Evolutionary conservation across 495 filamentous ascomycete genomes (phyloP).

Genomic region (Articulospora tetracladia): DNA sequence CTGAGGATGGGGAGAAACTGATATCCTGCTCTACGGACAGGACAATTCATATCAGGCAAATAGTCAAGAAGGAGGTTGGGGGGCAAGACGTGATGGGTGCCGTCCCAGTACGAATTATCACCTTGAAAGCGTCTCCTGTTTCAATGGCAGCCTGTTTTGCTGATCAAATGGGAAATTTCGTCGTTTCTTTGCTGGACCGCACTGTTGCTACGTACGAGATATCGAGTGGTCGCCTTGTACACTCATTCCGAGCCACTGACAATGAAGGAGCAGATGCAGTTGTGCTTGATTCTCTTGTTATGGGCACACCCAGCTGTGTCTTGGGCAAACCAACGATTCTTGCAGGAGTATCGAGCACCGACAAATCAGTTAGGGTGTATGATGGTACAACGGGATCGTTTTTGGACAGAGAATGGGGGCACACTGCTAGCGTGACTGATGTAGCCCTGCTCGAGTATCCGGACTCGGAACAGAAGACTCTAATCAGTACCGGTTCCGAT

Average conservation of each 20-base stretch:
- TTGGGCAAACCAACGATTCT: conserved; percentile 50
- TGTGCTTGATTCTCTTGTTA: conserved; percentile 70
- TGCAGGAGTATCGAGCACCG: conserved; percentile 81
- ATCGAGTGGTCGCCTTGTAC: conserved; percentile 61
- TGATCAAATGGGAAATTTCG: conserved; percentile 44
- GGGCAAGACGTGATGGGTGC: conserved; percentile 69
- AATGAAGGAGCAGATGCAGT: conserved; percentile 75
- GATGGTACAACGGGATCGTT: conserved; percentile 71
- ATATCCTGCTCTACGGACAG: conserved; percentile 88
- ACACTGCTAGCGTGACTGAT: conserved; percentile 87
- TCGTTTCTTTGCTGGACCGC: conserved; percentile 78
- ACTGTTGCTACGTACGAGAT: conserved; percentile 75
- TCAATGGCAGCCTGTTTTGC: conserved; percentile 71
- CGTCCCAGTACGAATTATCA: conserved; percentile 68
- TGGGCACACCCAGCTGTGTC: conserved; percentile 39
- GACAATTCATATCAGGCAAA: conserved; percentile 72
- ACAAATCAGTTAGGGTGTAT: conserved; percentile 92
- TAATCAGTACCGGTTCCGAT: conserved; percentile 77
- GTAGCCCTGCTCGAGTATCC: conserved; percentile 62
- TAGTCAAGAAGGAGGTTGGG: conserved; percentile 65
- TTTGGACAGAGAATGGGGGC: conserved; percentile 85
- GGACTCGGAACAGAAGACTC: conserved; percentile 41
- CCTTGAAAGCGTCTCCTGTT: conserved; percentile 78
- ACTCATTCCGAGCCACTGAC: conserved; percentile 78
- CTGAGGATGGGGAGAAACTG: conserved; percentile 61